Conservation (phyloP, 148 eudicot genomes). For the Spergularia bocconei region DNA sequence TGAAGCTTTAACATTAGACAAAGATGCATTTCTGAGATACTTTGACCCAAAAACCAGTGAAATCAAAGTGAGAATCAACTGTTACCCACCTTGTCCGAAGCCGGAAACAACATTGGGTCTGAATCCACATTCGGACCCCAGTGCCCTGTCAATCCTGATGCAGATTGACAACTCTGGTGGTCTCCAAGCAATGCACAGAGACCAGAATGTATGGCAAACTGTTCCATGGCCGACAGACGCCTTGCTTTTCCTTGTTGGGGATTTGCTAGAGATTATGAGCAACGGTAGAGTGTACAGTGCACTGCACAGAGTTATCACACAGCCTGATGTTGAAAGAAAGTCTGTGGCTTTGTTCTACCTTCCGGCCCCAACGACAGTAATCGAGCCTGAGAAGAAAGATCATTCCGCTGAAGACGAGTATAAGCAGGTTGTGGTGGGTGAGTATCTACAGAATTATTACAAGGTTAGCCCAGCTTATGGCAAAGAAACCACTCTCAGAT, state of each 20-base stretch:
- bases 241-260: conserved; percentile 21
- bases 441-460: conserved; percentile 25
- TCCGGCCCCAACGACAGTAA: conserved; percentile 17
- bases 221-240: conserved; percentile 30
- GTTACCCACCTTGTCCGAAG: conserved; percentile 29
- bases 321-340: conserved; percentile 21
- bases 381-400: conserved; percentile 20
- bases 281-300: conserved; percentile 18
- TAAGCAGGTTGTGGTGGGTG: conserved; percentile 31
- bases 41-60: conserved; percentile 27
- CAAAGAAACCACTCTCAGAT: too few relatives aligned
- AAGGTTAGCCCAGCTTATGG: conserved; percentile 18
- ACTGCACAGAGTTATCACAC: conserved; percentile 29
- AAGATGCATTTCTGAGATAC: conserved; percentile 18
- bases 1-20: conserved; percentile 24
- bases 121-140: conserved; percentile 21
- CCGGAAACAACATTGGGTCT: conserved; percentile 24
- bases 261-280: conserved; percentile 34
- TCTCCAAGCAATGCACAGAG: conserved; percentile 26
- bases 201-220: conserved; percentile 17
- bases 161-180: conserved; percentile 25
- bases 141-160: conserved; percentile 19
- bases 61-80: conserved; percentile 23
- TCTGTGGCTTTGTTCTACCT: conserved; percentile 29
- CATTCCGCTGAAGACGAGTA: conserved; percentile 1